Evolutionary conservation across 2,329 filamentous ascomycete genomes (phyloP), one percentile per base, ranked within the genome.

Genomic region (Knufia petricola): DNA sequence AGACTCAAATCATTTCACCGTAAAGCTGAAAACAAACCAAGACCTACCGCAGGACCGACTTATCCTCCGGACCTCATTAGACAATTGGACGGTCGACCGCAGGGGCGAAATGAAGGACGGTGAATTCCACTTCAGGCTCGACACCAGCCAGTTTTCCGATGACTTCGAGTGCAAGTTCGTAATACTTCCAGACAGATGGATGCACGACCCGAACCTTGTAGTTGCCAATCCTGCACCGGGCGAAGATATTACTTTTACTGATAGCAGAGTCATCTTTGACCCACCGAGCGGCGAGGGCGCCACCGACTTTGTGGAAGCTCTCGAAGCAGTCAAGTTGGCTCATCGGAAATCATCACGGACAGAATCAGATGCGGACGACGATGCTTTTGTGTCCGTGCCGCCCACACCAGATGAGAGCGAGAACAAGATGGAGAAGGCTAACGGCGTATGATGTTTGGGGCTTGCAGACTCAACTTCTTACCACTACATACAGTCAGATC

Each of bases 371-470:
- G 50, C 41, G n/a, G 39, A 42, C 2, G 53, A 55, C 4, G 48
- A 50, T 24, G 28, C 53, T 12, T 55, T 55, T 39, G 53, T 55
- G 48, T 55, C 55, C 9, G 46, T 55, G 19, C 55, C 55, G 7
- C 52, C 41, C 21, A 57, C 55, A 15, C 55, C 55, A 12, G 52
- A 26, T 39, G 55, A 57, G 17, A 26, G 38, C 10, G 54, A 52
- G 32, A 48, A 49, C n/a, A 41, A 46, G n/a, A 52, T 51, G 39
- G 49, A 46, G 39, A 46, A 52, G 38, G 7, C 32, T n/a, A 36
- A 36, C 15, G 32, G 9, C 15, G 32, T 36, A 36, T 36, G 32
- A 36, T 6, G 32, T 17, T 17, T n/a, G 32, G 32, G 15, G 13
- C 13, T 7, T 30, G 28, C 13, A 30, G 28, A 30, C 37, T 40